A percentile compares a stretch with the other conserved stretches of the same genome.
phyloP scores from a whole-genome alignment of 805 yeast species.

The Sungouiozyma ichnusensis region DNA sequence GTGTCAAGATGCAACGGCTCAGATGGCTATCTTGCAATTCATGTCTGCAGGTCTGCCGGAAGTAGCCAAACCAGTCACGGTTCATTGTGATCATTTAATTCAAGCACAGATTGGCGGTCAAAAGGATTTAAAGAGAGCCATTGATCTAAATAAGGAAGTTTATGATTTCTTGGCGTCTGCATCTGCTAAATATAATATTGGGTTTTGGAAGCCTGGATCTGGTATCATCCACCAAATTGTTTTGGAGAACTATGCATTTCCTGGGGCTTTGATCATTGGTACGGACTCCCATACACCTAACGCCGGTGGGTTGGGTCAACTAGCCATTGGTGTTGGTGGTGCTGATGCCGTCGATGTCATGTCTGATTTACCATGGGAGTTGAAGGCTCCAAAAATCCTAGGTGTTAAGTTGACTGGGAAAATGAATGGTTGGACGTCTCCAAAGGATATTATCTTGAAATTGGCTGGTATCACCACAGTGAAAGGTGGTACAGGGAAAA shows the following conservation, averaged over 20 bases:
- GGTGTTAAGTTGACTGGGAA: slow-evolving; percentile 93
- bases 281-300: slow-evolving; percentile 97
- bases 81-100: slow-evolving; percentile 95
- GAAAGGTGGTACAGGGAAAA: slow-evolving; percentile 96
- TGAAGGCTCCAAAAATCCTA: slow-evolving; percentile 90
- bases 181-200: slow-evolving; percentile 90
- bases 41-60: slow-evolving; percentile 90
- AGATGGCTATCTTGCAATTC: slow-evolving; percentile 94
- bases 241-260: slow-evolving; percentile 92
- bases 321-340: slow-evolving; percentile 99
- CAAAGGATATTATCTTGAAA: slow-evolving; percentile 89
- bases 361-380: slow-evolving; percentile 93
- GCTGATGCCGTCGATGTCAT: slow-evolving; percentile 98
- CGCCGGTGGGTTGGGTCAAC: slow-evolving; percentile 97
- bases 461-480: slow-evolving; percentile 92
- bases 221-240: slow-evolving; percentile 97
- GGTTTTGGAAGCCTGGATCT: slow-evolving; percentile 98
- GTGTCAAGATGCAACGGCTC: slow-evolving; percentile 98
- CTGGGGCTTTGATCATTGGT: slow-evolving; percentile 94
- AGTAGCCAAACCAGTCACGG: slow-evolving; percentile 91
- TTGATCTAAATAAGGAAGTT: slow-evolving; percentile 85
- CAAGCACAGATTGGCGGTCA: slow-evolving; percentile 92
- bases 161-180: slow-evolving; percentile 84
- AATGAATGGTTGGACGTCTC: slow-evolving; percentile 92
- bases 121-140: slow-evolving; percentile 75